Conservation (phyloP, 2,329 filamentous ascomycete species). For the Aspergillus sp. region DNA sequence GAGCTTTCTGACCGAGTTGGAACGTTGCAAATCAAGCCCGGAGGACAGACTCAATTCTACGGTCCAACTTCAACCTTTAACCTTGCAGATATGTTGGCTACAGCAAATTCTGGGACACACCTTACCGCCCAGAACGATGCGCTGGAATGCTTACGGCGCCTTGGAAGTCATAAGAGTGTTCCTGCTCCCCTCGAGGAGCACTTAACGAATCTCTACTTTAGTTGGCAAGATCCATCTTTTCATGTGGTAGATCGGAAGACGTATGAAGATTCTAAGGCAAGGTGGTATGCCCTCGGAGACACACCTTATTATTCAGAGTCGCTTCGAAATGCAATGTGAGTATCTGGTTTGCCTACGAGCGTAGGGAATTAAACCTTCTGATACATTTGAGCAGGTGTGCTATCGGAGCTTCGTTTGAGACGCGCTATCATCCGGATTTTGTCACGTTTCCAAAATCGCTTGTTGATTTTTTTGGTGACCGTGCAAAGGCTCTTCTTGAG, state of each 20-base stretch:
- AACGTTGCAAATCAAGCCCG: neutral
- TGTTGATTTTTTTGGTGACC: neutral
- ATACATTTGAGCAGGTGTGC: neutral
- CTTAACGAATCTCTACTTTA: constrained; percentile 39
- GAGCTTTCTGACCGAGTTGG: constrained; percentile 1
- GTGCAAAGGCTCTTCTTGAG: constrained; percentile 1
- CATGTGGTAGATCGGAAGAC: constrained; percentile 36
- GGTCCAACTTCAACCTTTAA: constrained; percentile 3
- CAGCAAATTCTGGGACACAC: neutral
- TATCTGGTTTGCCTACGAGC: neutral
- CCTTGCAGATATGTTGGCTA: neutral
- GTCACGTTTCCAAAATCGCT: constrained; percentile 2
- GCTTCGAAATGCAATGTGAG: constrained; percentile 26
- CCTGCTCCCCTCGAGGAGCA: constrained; percentile 33
- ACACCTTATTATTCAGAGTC: constrained; percentile 26
- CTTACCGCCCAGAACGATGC: neutral
- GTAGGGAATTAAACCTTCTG: neutral
- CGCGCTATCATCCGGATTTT: neutral
- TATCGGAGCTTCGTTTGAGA: neutral
- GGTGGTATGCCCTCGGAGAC: constrained; percentile 16
- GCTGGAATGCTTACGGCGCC: constrained; percentile 16
- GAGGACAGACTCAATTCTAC: neutral
- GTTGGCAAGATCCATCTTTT: constrained; percentile 41
- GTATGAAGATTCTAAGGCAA: constrained; percentile 19
- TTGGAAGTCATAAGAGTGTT: constrained; percentile 27